Evolutionary conservation across 2,329 filamentous ascomycete genomes (phyloP).

Genomic region (Berkeleyomyces rouxiae): DNA sequence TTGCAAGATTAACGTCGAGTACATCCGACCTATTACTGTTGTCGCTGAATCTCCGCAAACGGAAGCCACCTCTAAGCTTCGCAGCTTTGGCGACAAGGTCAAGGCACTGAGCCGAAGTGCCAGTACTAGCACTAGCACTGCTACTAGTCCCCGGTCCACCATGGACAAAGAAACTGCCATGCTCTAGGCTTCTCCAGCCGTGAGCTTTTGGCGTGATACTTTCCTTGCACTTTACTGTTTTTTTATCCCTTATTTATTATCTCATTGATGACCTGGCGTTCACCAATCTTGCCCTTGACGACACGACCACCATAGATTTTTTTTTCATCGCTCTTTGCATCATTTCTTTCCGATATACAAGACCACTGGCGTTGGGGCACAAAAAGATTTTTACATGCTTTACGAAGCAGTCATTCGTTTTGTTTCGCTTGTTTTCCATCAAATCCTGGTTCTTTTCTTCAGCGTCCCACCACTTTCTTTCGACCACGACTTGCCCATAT

Average conservation of each 20-base stretch:
- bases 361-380: not conserved
- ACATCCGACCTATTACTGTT: constrained; percentile 40
- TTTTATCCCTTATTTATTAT: constrained; percentile 15
- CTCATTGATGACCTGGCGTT: constrained; percentile 13
- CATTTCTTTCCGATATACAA: not conserved
- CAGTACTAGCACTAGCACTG: constrained; percentile 19
- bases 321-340: not conserved
- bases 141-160: constrained; percentile 34
- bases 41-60: constrained; percentile 18
- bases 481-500: not conserved
- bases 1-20: constrained; percentile 60
- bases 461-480: not conserved
- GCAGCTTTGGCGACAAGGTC: constrained; percentile 38
- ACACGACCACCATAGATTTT: constrained; percentile 9
- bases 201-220: not conserved
- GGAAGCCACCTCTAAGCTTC: constrained; percentile 32
- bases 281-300: not conserved
- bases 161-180: constrained; percentile 31
- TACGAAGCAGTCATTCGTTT: not conserved
- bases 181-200: constrained; percentile 25
- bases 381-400: not conserved
- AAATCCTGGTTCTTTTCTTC: not conserved
- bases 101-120: constrained; percentile 37
- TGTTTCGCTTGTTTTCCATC: not conserved
- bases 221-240: constrained; percentile 14